Percentiles rank a stretch among this genome's conserved stretches.
phyloP scores from a whole-genome alignment of 257 asterid species.

The Knoxia roxburghii region DNA sequence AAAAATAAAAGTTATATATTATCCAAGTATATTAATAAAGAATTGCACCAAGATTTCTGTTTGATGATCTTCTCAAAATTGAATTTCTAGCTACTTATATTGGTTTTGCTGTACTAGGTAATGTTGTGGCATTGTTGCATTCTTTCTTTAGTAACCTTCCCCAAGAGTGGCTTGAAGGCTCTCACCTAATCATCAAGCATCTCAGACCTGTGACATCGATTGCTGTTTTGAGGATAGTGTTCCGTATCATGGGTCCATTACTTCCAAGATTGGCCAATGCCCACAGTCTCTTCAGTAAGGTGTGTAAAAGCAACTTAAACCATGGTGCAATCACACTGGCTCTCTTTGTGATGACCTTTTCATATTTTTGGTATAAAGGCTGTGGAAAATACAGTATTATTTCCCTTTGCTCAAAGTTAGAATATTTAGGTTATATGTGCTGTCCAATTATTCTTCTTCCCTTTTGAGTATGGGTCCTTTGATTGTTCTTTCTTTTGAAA shows the following conservation, averaged over 20 bases:
- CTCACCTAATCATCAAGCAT: slow-evolving; percentile 80
- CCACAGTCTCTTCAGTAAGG: slow-evolving; percentile 85
- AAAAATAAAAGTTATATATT: background rate
- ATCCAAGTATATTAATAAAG: background rate
- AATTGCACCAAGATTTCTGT: background rate
- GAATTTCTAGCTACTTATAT: slow-evolving; percentile 7
- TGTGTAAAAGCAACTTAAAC: slow-evolving; percentile 16
- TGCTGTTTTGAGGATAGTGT: slow-evolving; percentile 87
- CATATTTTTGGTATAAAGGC: background rate
- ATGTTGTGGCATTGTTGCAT: slow-evolving; percentile 86
- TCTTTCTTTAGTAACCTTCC: slow-evolving; percentile 93
- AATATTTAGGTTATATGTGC: background rate
- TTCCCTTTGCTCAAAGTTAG: background rate
- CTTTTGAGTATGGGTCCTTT: background rate
- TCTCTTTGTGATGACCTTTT: background rate
- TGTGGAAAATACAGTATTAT: background rate
- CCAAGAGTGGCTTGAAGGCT: slow-evolving; percentile 92
- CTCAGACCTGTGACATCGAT: slow-evolving; percentile 90
- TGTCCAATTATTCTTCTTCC: background rate
- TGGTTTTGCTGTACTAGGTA: slow-evolving; percentile 42
- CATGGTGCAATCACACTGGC: background rate
- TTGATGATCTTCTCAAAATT: slow-evolving; percentile 7
- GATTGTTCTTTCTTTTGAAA: too few species aligned
- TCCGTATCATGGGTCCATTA: slow-evolving; percentile 93
- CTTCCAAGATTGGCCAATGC: slow-evolving; percentile 93